Evolutionary conservation across 2,329 filamentous ascomycete genomes (phyloP), one percentile per base, ranked within the genome.

Genomic region (Sclerotinia trifoliorum): DNA sequence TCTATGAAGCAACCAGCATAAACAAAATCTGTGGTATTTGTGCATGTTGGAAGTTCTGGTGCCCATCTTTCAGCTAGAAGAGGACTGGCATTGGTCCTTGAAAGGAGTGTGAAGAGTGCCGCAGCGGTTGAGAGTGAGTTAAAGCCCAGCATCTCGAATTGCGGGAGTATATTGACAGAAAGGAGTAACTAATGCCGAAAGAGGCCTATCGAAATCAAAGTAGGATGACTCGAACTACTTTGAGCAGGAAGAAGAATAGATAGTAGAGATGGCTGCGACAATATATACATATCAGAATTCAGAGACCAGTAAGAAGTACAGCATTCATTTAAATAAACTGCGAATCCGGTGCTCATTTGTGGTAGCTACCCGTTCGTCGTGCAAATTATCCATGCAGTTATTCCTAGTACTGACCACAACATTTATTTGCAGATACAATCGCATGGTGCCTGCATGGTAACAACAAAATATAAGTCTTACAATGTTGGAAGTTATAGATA

Each of bases 1-100:
- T 79, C 77, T 24, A 63, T 10, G 65, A 74, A 80, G 69, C 78
- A 80, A 55, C 78, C 78, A 21, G 75, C 74, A 69, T 79, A 79
- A 6, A 75, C 73, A 66, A 77, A 80, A 67, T 73, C 71, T 32
- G 78, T 79, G 68, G 74, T 78, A 44, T 73, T 57, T 29, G 57
- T 67, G 32, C 76, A 77, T 54, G 74, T 72, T 21, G 76, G 73
- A 65, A 69, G 65, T 24, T 69, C 26, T 39, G 74, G 74, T 49
- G 73, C 70, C 55, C 73, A 69, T 65, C 68, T 61, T 13, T 70
- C 55, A 42, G 70, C 29, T 32, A 66, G 11, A 13, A 54, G 19
- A 46, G 56, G 26, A 35, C 69, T 65, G 49, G 74, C 75, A 70
- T 68, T 70, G 64, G 67, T 63, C 48, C 71, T 69, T 42, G 70